These are phyloP conservation scores for Vitis hybrid DNA, from an alignment of 177 flowering plant species.

Conservation along the genomic window DNA sequence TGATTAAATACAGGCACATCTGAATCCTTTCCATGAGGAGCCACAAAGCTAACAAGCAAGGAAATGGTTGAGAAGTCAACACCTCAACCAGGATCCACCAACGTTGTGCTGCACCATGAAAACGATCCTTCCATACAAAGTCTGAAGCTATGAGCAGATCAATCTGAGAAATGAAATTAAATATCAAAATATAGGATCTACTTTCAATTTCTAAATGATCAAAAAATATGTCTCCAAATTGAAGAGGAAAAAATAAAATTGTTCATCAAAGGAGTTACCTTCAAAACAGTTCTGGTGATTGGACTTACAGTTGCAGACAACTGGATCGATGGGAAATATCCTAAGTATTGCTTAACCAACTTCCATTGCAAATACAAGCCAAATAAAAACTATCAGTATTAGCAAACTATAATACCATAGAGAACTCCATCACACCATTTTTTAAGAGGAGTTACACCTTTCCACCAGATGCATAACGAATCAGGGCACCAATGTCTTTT, in stretches of 20 bases:
- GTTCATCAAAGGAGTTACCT: slow-evolving; percentile 45
- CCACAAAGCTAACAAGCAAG: slow-evolving; percentile 6
- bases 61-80: slow-evolving; percentile 4
- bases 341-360: slow-evolving; percentile 88
- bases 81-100: slow-evolving; percentile 99
- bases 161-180: slow-evolving; percentile 44
- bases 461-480: slow-evolving; percentile 90
- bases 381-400: slow-evolving; percentile 7
- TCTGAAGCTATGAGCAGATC: slow-evolving; percentile 81
- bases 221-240: background rate
- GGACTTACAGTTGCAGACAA: slow-evolving; percentile 95
- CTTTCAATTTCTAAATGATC: background rate
- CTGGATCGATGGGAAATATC: slow-evolving; percentile 77
- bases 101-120: slow-evolving; percentile 78
- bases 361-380: slow-evolving; percentile 29
- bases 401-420: background rate
- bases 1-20: background rate
- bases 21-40: background rate
- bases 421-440: background rate
- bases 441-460: slow-evolving; percentile 43
- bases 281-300: slow-evolving; percentile 95
- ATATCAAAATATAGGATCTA: background rate
- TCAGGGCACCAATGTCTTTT: slow-evolving; percentile 88
- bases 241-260: background rate
- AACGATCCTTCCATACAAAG: slow-evolving; percentile 95